Evolutionary conservation across 2,329 filamentous ascomycete species (phyloP).

Genomic region (Neodidymelliopsis sp.): DNA sequence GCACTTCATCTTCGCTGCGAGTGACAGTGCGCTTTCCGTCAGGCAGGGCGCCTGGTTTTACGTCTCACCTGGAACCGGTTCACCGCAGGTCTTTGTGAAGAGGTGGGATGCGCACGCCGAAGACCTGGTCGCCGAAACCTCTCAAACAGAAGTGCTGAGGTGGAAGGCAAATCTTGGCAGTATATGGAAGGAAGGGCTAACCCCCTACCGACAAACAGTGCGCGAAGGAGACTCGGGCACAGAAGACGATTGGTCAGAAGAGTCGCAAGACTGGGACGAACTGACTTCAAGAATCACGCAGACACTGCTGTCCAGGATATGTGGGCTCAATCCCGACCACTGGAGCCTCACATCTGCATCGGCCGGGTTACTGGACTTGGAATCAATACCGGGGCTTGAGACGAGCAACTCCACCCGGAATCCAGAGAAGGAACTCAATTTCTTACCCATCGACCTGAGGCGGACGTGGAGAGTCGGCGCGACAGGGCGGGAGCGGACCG

Average conservation of each 20-base stretch:
- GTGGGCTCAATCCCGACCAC: constrained; percentile 54
- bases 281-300: constrained; percentile 62
- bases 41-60: constrained; percentile 70
- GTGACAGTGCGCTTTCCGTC: constrained; percentile 65
- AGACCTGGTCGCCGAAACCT: constrained; percentile 53
- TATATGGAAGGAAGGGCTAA: constrained; percentile 62
- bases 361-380: constrained; percentile 63
- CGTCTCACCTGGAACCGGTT: constrained; percentile 51
- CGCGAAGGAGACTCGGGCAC: constrained; percentile 35
- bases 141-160: constrained; percentile 54
- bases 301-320: constrained; percentile 59
- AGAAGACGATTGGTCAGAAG: constrained; percentile 48
- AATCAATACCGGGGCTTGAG: constrained; percentile 66
- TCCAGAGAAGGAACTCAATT: constrained; percentile 55
- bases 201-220: constrained; percentile 56
- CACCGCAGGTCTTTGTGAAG: constrained; percentile 60
- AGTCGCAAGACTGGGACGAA: constrained; percentile 61
- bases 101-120: constrained; percentile 62
- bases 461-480: constrained; percentile 68
- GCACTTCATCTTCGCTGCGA: constrained; percentile 69
- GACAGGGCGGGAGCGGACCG: constrained; percentile 67
- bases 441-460: constrained; percentile 67
- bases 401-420: constrained; percentile 37
- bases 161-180: constrained; percentile 64
- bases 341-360: constrained; percentile 67